phyloP scores from a whole-genome alignment of 176 grass and related monocot genomes.

The Musa beccarii region DNA sequence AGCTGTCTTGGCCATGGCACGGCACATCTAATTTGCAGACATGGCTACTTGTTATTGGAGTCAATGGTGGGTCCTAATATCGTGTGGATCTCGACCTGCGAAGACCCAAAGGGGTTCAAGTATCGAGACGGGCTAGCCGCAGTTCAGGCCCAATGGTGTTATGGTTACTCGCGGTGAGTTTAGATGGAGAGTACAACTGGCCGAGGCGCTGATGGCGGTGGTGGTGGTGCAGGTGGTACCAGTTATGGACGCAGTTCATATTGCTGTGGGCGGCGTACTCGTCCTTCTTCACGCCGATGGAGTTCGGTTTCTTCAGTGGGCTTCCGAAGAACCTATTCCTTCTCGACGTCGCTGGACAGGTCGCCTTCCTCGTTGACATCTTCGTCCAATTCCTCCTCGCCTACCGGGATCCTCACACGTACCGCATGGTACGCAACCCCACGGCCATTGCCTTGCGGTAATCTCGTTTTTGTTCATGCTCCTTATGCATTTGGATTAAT shows the following conservation, averaged over 20 bases:
- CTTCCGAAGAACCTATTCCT: slow-evolving; percentile 69
- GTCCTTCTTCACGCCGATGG: slow-evolving; percentile 90
- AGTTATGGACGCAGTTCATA: slow-evolving; percentile 75
- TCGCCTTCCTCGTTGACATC: slow-evolving; percentile 72
- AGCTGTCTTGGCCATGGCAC: neutral
- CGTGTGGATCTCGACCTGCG: too few relatives aligned
- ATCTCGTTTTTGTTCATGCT: neutral
- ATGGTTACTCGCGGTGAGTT: neutral
- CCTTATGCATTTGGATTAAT: neutral
- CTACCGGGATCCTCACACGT: slow-evolving; percentile 73
- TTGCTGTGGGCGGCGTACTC: slow-evolving; percentile 73
- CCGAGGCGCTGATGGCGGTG: neutral
- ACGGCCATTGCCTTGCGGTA: slow-evolving; percentile 56
- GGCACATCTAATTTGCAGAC: too few relatives aligned
- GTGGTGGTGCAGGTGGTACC: slow-evolving; percentile 46
- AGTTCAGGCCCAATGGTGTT: neutral
- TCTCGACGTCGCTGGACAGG: slow-evolving; percentile 74
- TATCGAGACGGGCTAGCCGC: too few relatives aligned
- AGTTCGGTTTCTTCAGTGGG: slow-evolving; percentile 89
- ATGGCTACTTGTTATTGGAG: too few relatives aligned
- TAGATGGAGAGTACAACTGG: neutral
- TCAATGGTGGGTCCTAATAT: too few relatives aligned
- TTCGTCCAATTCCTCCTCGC: slow-evolving; percentile 58
- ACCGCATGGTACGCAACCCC: slow-evolving; percentile 43
- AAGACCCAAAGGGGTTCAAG: too few relatives aligned